These are phyloP conservation scores for Ceratocystis alfenasii DNA, from an alignment of 2,329 filamentous ascomycete species.

Conservation along the genomic window DNA sequence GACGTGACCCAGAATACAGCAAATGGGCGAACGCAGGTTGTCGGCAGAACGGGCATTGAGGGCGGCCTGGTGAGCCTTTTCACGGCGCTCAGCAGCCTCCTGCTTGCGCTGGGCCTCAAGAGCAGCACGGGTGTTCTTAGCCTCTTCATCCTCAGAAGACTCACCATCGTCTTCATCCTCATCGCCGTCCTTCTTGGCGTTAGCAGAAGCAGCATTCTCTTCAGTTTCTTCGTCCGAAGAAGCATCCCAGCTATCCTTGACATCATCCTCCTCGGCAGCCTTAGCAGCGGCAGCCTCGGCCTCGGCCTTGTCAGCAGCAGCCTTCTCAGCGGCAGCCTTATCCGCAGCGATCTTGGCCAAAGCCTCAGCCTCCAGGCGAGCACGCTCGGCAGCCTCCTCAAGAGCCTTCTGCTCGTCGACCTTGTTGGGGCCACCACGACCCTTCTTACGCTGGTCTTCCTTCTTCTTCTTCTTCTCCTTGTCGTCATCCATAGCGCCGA, in stretches of 20 bases:
- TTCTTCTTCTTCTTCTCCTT: slow-evolving; percentile 54
- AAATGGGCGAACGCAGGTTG: slow-evolving; percentile 92
- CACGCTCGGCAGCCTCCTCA: slow-evolving; percentile 66
- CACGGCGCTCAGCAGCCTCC: slow-evolving; percentile 76
- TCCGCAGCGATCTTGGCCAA: slow-evolving; percentile 50
- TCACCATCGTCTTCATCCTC: slow-evolving; percentile 45
- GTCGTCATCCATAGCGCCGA: slow-evolving; percentile 45
- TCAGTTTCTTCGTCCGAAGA: slow-evolving; percentile 59
- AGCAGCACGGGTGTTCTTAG: slow-evolving; percentile 57
- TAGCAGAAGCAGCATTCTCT: slow-evolving; percentile 28
- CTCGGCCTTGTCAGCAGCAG: slow-evolving; percentile 43
- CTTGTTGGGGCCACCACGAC: slow-evolving; percentile 34
- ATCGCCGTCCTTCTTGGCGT: slow-evolving; percentile 30
- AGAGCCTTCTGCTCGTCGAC: slow-evolving; percentile 63
- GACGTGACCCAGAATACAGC: slow-evolving; percentile 99
- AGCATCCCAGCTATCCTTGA: slow-evolving; percentile 94
- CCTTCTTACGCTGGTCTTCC: slow-evolving; percentile 77
- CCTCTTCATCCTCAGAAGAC: slow-evolving; percentile 58
- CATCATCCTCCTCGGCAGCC: slow-evolving; percentile 58
- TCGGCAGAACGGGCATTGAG: slow-evolving; percentile 84
- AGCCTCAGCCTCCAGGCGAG: slow-evolving; percentile 54
- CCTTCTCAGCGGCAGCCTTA: slow-evolving; percentile 46
- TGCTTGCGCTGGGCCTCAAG: slow-evolving; percentile 70
- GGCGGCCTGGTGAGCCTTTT: slow-evolving; percentile 83
- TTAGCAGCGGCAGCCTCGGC: slow-evolving; percentile 43